Conservation (phyloP, 306 rosid species). For the Ziziphus jujuba region DNA sequence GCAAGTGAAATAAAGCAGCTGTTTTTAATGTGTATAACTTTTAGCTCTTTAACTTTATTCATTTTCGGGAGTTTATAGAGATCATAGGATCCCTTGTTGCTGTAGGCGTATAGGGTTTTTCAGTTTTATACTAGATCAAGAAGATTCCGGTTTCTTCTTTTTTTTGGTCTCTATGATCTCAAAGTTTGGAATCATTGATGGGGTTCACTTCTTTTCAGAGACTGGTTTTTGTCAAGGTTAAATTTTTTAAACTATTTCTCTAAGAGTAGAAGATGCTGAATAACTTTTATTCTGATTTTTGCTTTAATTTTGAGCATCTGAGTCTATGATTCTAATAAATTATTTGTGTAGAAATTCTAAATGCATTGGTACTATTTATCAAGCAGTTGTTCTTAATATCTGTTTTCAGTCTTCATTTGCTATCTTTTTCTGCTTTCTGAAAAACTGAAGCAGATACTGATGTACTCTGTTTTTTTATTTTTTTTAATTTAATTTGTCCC, state of each 20-base stretch:
- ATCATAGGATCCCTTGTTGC: constrained; percentile 27
- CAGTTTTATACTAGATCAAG: constrained; percentile 33
- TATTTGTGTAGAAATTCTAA: neutral
- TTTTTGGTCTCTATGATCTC: constrained; percentile 25
- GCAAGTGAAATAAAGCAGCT: constrained; percentile 38
- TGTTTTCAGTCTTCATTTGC: constrained; percentile 26
- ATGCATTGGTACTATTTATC: constrained; percentile 2
- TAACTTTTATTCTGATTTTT: constrained; percentile 5
- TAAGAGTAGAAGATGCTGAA: constrained; percentile 12
- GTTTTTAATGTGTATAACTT: constrained; percentile 21
- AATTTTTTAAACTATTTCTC: constrained; percentile 20
- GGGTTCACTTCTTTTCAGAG: constrained; percentile 30
- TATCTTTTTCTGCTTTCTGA: constrained; percentile 17
- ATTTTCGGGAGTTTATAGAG: constrained; percentile 34
- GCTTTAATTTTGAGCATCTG: neutral
- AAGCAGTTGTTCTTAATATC: neutral
- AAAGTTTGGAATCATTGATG: constrained; percentile 43
- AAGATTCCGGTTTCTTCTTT: constrained; percentile 8
- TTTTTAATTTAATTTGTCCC: constrained; percentile 4
- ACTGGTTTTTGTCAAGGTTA: constrained; percentile 44
- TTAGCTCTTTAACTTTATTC: constrained; percentile 43
- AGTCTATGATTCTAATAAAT: constrained; percentile 1
- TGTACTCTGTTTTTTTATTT: neutral
- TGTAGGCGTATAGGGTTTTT: constrained; percentile 22
- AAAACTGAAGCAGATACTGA: constrained; percentile 8